Conservation (phyloP, 306 rosid genomes). For the Lagenaria siceraria region DNA sequence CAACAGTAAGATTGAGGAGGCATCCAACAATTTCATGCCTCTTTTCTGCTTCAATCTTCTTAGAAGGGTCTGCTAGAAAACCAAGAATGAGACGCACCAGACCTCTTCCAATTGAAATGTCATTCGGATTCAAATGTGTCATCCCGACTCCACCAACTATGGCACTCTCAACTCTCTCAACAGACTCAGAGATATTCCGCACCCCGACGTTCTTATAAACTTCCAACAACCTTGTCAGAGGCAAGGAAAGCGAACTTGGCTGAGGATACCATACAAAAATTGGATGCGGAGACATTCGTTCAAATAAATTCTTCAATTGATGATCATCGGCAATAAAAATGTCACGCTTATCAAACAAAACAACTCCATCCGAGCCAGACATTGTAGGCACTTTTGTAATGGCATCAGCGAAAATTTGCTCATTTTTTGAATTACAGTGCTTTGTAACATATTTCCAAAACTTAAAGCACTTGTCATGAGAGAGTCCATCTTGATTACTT, state of each 20-base stretch:
- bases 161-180: conserved; percentile 25
- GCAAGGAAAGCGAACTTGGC: conserved; percentile 19
- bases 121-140: conserved; percentile 13
- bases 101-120: conserved; percentile 18
- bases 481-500: conserved; percentile 20
- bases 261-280: conserved; percentile 66
- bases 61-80: conserved; percentile 42
- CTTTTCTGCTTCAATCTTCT: conserved; percentile 33
- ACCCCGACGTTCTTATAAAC: conserved; percentile 46
- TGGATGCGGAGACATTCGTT: conserved; percentile 11
- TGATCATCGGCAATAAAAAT: conserved; percentile 59
- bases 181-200: conserved; percentile 38
- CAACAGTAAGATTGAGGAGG: conserved; percentile 27
- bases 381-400: conserved; percentile 42
- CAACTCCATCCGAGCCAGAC: conserved; percentile 20
- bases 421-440: conserved; percentile 15
- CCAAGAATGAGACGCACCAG: conserved; percentile 50
- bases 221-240: conserved; percentile 24
- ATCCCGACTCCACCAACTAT: conserved; percentile 2
- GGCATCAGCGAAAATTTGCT: conserved; percentile 19
- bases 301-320: conserved; percentile 44
- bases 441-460: conserved; percentile 44
- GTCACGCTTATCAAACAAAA: conserved; percentile 31
- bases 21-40: conserved; percentile 41
- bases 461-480: conserved; percentile 37